A percentile compares a stretch with the other conserved stretches of the same genome.
Evolutionary conservation across 441 rosid genomes (phyloP).

Genomic region (Raphanus hybrid): DNA sequence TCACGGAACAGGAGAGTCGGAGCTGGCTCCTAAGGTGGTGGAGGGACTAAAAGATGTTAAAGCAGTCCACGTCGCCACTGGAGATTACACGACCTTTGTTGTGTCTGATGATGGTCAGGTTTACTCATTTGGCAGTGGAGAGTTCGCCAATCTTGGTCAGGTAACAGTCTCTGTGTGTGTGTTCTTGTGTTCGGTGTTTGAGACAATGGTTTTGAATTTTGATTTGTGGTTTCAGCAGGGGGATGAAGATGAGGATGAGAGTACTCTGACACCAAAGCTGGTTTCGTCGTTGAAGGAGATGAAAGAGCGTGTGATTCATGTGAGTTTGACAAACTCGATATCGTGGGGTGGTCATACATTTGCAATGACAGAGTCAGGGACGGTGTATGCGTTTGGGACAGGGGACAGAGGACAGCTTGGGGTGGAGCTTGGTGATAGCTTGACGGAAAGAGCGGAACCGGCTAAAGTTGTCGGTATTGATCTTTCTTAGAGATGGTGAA

Average conservation of each 20-base stretch:
- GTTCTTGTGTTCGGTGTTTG: not conserved
- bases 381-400: constrained; percentile 76
- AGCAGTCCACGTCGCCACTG: constrained; percentile 83
- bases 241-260: constrained; percentile 51
- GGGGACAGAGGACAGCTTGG: constrained; percentile 97
- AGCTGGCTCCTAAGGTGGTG: constrained; percentile 76
- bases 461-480: constrained; percentile 63
- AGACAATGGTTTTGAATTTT: constrained; percentile 15
- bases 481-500: constrained; percentile 49
- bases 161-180: constrained; percentile 32
- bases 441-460: constrained; percentile 70
- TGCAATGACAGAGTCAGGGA: constrained; percentile 84
- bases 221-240: constrained; percentile 47
- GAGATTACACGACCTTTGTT: constrained; percentile 88
- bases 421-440: constrained; percentile 57
- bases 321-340: constrained; percentile 76
- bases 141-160: constrained; percentile 87
- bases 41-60: constrained; percentile 70
- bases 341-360: constrained; percentile 85
- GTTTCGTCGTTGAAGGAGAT: constrained; percentile 60
- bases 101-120: constrained; percentile 84
- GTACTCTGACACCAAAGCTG: constrained; percentile 68
- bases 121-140: constrained; percentile 82
- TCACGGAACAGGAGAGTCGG: constrained; percentile 83
- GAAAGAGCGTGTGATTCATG: constrained; percentile 75